Conservation (phyloP, 1,284 basidiomycete species). For the Melampsora larici-populina region DNA sequence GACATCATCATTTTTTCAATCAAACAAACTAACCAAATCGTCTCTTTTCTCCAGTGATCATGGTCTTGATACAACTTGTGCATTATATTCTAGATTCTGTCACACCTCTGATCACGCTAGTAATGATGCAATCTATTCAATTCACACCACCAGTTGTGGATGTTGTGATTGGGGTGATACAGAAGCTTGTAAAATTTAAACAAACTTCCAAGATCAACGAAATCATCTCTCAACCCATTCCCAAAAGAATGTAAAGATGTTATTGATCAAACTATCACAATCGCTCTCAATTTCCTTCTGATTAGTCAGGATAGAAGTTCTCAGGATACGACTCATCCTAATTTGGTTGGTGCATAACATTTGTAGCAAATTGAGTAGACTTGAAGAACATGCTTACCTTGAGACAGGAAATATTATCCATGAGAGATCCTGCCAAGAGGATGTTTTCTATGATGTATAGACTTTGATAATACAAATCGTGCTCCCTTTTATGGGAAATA, state of each 20-base stretch:
- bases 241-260: slow-evolving; percentile 64
- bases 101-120: slow-evolving; percentile 73
- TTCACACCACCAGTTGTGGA: slow-evolving; percentile 70
- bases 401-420: too few species aligned
- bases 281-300: slow-evolving; percentile 77
- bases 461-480: too few species aligned
- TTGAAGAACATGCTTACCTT: slow-evolving; percentile 38
- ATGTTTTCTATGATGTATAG: too few species aligned
- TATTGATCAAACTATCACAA: slow-evolving; percentile 69
- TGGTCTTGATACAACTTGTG: slow-evolving; percentile 78
- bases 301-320: slow-evolving; percentile 59
- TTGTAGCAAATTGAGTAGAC: slow-evolving; percentile 24
- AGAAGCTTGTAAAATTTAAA: too few species aligned
- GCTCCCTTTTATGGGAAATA: too few species aligned
- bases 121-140: slow-evolving; percentile 87
- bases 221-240: slow-evolving; percentile 51
- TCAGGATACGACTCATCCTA: slow-evolving; percentile 35
- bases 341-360: slow-evolving; percentile 26
- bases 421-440: too few species aligned
- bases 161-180: slow-evolving; percentile 93
- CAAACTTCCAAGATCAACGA: slow-evolving; percentile 45
- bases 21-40: not conserved
- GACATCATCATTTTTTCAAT: not conserved
- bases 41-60: slow-evolving; percentile 66
- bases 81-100: slow-evolving; percentile 82